Percentiles rank a stretch among this genome's conserved stretches.
Evolutionary conservation across 495 filamentous ascomycete genomes (phyloP).

Genomic region (Penicillium alfredii): DNA sequence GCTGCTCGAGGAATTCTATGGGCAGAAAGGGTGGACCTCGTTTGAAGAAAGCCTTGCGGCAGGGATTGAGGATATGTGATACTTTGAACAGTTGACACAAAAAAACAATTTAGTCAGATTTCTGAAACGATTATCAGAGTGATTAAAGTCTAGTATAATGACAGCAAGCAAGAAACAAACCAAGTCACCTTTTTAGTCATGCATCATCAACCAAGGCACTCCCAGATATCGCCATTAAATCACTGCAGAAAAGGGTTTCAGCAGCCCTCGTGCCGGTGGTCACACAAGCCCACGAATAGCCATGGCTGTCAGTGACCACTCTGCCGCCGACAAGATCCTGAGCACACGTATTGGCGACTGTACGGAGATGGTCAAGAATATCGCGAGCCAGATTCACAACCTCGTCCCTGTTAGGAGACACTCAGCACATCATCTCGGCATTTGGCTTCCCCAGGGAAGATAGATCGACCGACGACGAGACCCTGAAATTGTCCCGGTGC

Average conservation of each 20-base stretch:
- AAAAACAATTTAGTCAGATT: too few relatives aligned
- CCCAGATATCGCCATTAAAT: too few relatives aligned
- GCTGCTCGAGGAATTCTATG: too few relatives aligned
- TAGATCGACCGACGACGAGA: slow-evolving; percentile 1
- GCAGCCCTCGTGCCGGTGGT: not conserved
- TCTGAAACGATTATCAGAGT: too few relatives aligned
- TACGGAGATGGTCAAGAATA: not conserved
- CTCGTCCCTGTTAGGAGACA: not conserved
- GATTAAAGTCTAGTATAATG: too few relatives aligned
- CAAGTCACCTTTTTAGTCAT: too few relatives aligned
- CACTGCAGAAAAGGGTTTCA: slow-evolving; percentile 1
- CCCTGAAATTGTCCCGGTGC: not conserved
- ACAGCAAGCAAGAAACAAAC: too few relatives aligned
- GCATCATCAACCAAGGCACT: too few relatives aligned
- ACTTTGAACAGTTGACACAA: too few relatives aligned
- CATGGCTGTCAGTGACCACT: not conserved
- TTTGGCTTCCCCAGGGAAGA: not conserved
- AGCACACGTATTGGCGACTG: not conserved
- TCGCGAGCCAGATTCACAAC: not conserved
- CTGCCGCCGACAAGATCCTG: slow-evolving; percentile 3
- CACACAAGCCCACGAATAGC: slow-evolving; percentile 2
- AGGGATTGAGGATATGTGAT: too few relatives aligned
- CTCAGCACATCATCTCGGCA: slow-evolving; percentile 2
- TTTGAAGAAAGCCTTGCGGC: too few relatives aligned
- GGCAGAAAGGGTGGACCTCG: too few relatives aligned